A percentile compares a stretch with the other conserved stretches of the same genome.
Evolutionary conservation across 352 stramenopile genomes (phyloP).

Genomic region (Globisporangium acanthophoron): DNA sequence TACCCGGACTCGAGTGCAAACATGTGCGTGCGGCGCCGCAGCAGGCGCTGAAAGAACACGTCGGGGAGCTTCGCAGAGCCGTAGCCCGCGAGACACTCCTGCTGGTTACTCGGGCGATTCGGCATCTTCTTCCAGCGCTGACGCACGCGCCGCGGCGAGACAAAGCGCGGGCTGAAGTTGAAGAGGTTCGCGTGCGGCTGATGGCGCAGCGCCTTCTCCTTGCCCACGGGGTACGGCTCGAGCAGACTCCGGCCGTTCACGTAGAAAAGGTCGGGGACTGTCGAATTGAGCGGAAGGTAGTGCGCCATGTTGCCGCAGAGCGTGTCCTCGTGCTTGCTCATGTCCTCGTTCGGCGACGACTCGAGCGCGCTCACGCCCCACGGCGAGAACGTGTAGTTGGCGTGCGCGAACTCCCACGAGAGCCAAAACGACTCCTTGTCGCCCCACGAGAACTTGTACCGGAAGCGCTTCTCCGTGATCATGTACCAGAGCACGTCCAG

Average conservation of each 20-base stretch:
- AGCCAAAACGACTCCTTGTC: constrained; percentile 79
- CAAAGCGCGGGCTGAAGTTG: constrained; percentile 10
- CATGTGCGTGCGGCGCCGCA: constrained; percentile 33
- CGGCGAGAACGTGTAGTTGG: constrained; percentile 56
- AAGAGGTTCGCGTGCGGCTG: constrained; percentile 9
- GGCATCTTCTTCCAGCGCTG: constrained; percentile 7
- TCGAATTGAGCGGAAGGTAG: constrained; percentile 29
- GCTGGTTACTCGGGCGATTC: constrained; percentile 4
- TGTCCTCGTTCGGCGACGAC: constrained; percentile 41
- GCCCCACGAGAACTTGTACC: constrained; percentile 60
- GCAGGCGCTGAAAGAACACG: constrained; percentile 22
- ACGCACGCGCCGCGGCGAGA: constrained; percentile 1
- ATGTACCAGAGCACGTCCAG: constrained; percentile 66
- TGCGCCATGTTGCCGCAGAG: constrained; percentile 66
- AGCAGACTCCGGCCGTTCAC: constrained; percentile 44
- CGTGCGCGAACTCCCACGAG: constrained; percentile 50
- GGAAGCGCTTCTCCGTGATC: constrained; percentile 59
- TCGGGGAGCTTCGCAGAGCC: constrained; percentile 25
- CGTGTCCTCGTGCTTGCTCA: constrained; percentile 46
- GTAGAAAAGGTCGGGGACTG: constrained; percentile 53
- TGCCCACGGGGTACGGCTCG: constrained; percentile 33
- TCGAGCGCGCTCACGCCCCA: constrained; percentile 53
- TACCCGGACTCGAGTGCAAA: constrained; percentile 18
- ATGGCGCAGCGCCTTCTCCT: constrained; percentile 16
- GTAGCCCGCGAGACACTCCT: constrained; percentile 38